phyloP scores from a whole-genome alignment of 345 rosid genomes.

The Sonneratia caseolaris region DNA sequence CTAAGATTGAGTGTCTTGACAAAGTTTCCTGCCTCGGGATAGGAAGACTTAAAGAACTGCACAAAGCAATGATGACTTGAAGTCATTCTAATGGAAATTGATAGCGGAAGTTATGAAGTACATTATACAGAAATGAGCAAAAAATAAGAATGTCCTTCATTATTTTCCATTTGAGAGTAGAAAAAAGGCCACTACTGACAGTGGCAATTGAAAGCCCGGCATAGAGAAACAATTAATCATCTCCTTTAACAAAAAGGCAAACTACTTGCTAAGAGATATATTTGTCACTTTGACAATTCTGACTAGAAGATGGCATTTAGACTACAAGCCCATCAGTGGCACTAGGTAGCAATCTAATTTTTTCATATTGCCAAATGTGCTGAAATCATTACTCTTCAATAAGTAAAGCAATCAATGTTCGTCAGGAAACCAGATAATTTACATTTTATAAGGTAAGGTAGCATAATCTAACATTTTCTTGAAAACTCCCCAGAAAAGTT shows the following conservation, averaged over 20 bases:
- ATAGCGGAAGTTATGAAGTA: not conserved
- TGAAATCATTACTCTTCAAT: not conserved
- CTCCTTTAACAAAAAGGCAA: not conserved
- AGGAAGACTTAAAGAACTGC: conserved; percentile 64
- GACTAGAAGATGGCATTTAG: no score
- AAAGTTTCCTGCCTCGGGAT: conserved; percentile 77
- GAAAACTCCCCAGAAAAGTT: not conserved
- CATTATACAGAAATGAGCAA: not conserved
- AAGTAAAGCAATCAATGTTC: not conserved
- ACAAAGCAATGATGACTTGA: conserved; percentile 3
- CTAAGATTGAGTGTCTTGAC: conserved; percentile 85
- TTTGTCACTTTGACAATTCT: not conserved
- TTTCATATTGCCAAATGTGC: not conserved
- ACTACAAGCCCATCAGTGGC: no score
- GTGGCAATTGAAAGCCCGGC: not conserved
- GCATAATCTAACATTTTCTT: not conserved
- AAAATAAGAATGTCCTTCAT: not conserved
- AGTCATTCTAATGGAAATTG: not conserved
- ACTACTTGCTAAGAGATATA: not conserved
- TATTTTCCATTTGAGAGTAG: no score
- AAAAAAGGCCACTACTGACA: not conserved
- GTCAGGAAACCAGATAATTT: not conserved
- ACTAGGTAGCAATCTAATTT: not conserved
- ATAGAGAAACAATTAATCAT: not conserved
- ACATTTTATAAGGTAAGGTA: not conserved